Conservation (phyloP, 805 yeast genomes). For the Torulaspora maleeae region DNA sequence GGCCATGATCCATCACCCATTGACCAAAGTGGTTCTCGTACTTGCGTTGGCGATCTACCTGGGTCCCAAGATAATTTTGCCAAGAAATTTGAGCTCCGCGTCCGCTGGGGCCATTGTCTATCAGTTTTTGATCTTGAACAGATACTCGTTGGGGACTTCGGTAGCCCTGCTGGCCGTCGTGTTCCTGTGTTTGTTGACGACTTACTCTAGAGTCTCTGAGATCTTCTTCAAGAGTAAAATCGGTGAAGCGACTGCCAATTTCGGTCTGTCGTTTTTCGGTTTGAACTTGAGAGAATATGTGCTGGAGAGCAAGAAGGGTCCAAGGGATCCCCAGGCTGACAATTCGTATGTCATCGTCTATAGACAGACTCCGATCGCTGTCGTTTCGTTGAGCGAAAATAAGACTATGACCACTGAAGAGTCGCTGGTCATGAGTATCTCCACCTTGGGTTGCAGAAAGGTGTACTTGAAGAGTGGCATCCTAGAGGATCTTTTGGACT, state of each 20-base stretch:
- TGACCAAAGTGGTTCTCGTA: constrained; percentile 32
- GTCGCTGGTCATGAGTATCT: constrained; percentile 47
- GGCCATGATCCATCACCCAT: constrained; percentile 44
- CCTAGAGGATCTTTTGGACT: constrained; percentile 55
- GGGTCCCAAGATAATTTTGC: constrained; percentile 20
- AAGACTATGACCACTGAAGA: constrained; percentile 41
- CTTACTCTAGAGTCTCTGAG: constrained; percentile 43
- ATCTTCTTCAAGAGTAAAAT: constrained; percentile 42
- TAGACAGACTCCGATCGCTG: constrained; percentile 69
- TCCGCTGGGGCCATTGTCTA: constrained; percentile 23
- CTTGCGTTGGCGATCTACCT: constrained; percentile 21
- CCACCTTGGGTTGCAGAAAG: constrained; percentile 59
- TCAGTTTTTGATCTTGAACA: constrained; percentile 26
- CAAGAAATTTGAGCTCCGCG: constrained; percentile 14
- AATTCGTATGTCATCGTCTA: constrained; percentile 56
- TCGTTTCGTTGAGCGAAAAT: constrained; percentile 43
- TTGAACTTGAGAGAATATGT: constrained; percentile 36
- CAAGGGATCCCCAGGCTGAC: constrained; percentile 38
- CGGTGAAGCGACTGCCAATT: constrained; percentile 35
- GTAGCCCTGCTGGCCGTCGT: constrained; percentile 26
- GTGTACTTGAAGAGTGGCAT: constrained; percentile 64
- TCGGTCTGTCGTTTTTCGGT: constrained; percentile 45
- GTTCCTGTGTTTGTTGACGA: constrained; percentile 37
- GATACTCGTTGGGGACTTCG: constrained; percentile 11
- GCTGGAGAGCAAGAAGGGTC: constrained; percentile 18